phyloP scores from a whole-genome alignment of 257 asterid genomes.

The Euphrasia confusa region DNA sequence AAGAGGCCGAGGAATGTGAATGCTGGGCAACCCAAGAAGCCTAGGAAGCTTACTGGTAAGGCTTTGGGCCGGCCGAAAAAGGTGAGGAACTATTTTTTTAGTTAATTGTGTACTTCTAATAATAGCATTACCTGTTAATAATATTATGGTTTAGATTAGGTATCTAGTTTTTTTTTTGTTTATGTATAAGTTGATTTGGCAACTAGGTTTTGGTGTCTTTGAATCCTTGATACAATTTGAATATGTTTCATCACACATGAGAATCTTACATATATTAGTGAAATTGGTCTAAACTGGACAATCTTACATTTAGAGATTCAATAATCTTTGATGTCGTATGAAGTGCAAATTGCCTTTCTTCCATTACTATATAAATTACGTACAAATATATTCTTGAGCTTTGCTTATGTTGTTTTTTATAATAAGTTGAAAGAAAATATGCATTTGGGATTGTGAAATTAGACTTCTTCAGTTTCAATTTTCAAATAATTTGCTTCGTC shows the following conservation, averaged over 20 bases:
- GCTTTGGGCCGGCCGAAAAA: slow-evolving; percentile 81
- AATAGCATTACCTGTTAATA: neutral
- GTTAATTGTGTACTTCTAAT: neutral
- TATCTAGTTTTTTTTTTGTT: neutral
- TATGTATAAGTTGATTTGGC: neutral
- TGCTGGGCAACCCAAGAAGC: slow-evolving; percentile 27
- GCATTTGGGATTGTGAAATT: neutral
- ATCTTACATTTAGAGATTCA: neutral
- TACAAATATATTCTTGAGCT: neutral
- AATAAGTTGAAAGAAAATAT: neutral
- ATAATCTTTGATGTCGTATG: neutral
- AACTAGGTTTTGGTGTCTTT: neutral
- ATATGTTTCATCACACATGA: neutral
- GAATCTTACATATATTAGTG: neutral
- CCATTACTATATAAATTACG: neutral
- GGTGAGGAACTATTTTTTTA: slow-evolving; percentile 36
- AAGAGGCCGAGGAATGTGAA: slow-evolving; percentile 26
- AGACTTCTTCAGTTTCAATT: neutral
- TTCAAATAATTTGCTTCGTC: neutral
- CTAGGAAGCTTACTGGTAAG: slow-evolving; percentile 52
- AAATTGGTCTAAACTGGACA: slow-evolving; percentile 1
- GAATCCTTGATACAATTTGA: neutral
- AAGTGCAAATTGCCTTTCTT: neutral
- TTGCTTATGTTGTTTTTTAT: neutral
- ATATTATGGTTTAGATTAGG: neutral